Evolutionary conservation across 2,329 filamentous ascomycete genomes (phyloP).

Genomic region (Parastagonospora avenae): DNA sequence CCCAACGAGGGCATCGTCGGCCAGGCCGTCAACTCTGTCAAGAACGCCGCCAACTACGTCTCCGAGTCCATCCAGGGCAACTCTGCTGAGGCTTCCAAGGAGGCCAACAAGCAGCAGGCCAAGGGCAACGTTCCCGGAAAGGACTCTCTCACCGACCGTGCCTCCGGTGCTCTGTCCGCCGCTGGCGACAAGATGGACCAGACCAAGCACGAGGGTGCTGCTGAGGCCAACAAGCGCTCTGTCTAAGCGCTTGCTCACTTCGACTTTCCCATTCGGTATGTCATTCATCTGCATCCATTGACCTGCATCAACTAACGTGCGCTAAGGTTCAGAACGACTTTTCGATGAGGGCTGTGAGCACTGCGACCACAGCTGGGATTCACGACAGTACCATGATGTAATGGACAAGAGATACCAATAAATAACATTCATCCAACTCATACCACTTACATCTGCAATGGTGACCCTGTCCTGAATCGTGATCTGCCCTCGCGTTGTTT

Average conservation of each 20-base stretch:
- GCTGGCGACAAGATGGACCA: conserved; percentile 60
- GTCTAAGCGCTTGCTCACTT: conserved; percentile 25
- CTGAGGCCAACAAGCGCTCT: conserved; percentile 56
- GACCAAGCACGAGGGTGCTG: conserved; percentile 56
- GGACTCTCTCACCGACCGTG: conserved; percentile 53
- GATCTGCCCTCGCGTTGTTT: too few species aligned
- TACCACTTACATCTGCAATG: too few species aligned
- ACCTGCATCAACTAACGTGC: neutral
- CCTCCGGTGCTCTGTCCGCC: conserved; percentile 59
- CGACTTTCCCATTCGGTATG: conserved; percentile 25
- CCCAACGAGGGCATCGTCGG: conserved; percentile 53
- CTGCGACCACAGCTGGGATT: conserved; percentile 22
- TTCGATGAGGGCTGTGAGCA: conserved; percentile 19
- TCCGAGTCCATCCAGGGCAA: conserved; percentile 66
- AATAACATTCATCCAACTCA: conserved; percentile 21
- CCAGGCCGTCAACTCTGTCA: conserved; percentile 47
- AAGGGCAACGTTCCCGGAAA: conserved; percentile 62
- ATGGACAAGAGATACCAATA: conserved; percentile 36
- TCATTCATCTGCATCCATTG: neutral
- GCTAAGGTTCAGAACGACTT: conserved; percentile 19
- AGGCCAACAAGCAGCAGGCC: conserved; percentile 66
- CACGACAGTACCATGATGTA: conserved; percentile 22
- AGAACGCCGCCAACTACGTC: conserved; percentile 72
- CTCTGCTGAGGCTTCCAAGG: conserved; percentile 64
- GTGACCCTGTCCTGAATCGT: too few species aligned